Evolutionary conservation across 2,329 filamentous ascomycete species (phyloP).

Genomic region (Cladophialophora carrionii): DNA sequence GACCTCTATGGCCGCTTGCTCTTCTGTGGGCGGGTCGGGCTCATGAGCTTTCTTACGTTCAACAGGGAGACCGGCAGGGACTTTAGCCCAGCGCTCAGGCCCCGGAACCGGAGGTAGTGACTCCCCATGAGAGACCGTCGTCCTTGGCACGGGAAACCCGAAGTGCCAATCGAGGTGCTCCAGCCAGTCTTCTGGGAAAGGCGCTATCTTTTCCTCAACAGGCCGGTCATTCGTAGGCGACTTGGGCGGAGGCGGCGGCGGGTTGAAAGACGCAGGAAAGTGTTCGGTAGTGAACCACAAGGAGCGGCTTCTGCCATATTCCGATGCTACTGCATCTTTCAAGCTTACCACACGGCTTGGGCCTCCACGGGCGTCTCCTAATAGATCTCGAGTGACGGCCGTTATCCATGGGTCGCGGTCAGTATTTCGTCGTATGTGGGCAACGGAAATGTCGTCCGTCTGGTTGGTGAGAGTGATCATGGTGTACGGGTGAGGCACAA

Average conservation of each 20-base stretch:
- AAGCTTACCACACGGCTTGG: conserved; percentile 70
- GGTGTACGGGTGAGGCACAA: conserved; percentile 90
- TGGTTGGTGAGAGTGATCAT: conserved; percentile 69
- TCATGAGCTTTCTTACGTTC: conserved; percentile 45
- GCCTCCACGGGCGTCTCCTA: conserved; percentile 66
- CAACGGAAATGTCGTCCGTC: conserved; percentile 62
- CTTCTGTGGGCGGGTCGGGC: conserved; percentile 44
- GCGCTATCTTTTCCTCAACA: conserved; percentile 35
- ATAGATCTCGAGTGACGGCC: conserved; percentile 69
- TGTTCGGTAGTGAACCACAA: conserved; percentile 81
- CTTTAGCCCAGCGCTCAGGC: conserved; percentile 58
- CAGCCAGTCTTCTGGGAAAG: conserved; percentile 54
- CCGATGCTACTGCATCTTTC: conserved; percentile 78
- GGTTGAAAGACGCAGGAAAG: conserved; percentile 45
- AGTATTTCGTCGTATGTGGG: conserved; percentile 69
- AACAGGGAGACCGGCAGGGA: conserved; percentile 46
- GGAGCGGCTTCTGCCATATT: conserved; percentile 64
- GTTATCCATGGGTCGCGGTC: conserved; percentile 78
- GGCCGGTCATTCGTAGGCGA: conserved; percentile 38
- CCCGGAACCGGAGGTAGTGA: conserved; percentile 63
- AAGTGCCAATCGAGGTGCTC: conserved; percentile 86
- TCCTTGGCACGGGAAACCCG: conserved; percentile 75
- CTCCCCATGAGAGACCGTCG: conserved; percentile 55
- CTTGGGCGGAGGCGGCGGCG: conserved; percentile 38
- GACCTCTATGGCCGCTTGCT: conserved; percentile 50